Evolutionary conservation across 805 yeast genomes (phyloP).

Genomic region (Yarrowia sp.): DNA sequence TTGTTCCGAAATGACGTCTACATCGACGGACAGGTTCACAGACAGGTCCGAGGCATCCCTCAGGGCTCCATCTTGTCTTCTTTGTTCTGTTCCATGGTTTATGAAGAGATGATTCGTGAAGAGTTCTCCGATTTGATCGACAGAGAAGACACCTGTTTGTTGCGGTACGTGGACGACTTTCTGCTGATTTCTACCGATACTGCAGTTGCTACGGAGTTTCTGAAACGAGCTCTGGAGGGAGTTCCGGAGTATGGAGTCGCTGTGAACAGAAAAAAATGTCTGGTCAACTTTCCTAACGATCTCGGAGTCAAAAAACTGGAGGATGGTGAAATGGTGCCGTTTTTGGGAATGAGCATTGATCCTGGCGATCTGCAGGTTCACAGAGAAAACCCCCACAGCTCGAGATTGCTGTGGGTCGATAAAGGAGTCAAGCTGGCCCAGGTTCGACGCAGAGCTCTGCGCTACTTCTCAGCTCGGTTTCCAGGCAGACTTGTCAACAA

Average conservation of each 20-base stretch:
- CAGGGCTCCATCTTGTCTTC: constrained; percentile 34
- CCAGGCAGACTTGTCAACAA: neutral
- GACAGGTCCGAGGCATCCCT: constrained; percentile 13
- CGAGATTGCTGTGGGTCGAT: constrained; percentile 12
- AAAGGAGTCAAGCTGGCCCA: constrained; percentile 2
- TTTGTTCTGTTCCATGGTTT: constrained; percentile 25
- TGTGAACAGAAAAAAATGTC: constrained; percentile 13
- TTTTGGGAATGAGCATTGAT: constrained; percentile 21
- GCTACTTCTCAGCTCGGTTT: constrained; percentile 5
- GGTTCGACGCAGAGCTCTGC: neutral
- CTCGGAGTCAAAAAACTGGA: neutral
- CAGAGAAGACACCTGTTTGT: constrained; percentile 5
- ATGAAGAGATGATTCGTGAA: constrained; percentile 5
- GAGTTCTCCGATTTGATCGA: neutral
- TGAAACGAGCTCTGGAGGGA: neutral
- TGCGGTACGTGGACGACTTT: constrained; percentile 32
- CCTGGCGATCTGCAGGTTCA: neutral
- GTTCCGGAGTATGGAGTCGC: constrained; percentile 18
- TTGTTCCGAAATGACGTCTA: constrained; percentile 11
- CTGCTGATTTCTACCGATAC: constrained; percentile 4
- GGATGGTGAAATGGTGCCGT: neutral
- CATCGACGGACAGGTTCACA: neutral
- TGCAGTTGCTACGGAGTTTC: neutral
- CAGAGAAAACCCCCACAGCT: neutral
- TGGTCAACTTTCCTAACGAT: constrained; percentile 14